Evolutionary conservation across 768 basidiomycete genomes (phyloP), one percentile per base, ranked within the genome.

Genomic region (Tubosaeta sp.): DNA sequence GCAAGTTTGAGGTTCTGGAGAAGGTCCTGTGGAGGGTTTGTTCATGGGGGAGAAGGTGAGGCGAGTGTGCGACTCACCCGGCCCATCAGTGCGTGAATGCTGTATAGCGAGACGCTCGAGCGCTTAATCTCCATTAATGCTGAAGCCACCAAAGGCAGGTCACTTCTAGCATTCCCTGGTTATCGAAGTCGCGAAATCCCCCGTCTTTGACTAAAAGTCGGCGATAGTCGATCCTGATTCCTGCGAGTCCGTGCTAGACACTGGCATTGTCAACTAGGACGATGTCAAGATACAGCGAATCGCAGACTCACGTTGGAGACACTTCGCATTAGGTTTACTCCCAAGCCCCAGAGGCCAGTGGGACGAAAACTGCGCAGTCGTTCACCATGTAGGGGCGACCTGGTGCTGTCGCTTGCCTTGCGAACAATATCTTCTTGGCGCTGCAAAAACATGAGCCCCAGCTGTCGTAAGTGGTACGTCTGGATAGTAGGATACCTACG

Each of bases 201-300:
- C n/a, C n/a, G n/a, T n/a, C n/a, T n/a, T n/a, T n/a, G n/a, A n/a
- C n/a, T n/a, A n/a, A n/a, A n/a, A n/a, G n/a, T 53, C 4, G 52
- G 51, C 7, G 57, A 51, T 7, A 63, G 57, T 79, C 80, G 48
- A 87, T 74, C 60, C 80, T 86, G 69, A 95, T 92, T n/a, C n/a
- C n/a, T n/a, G n/a, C n/a, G n/a, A n/a, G 53, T 82, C 76, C 32
- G 98, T 78, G n/a, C 78, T 79, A 32, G 98, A 65, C 81, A 97
- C 80, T 90, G 94, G 73, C 78, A 80, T 1, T 79, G 78, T 21
- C n/a, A n/a, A 84, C 90, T 94, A 62, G 9, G 50, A 53, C 44
- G 24, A 49, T 44, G 48, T 45, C 46, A 59, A 40, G 27, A 31
- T 3, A 24, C 21, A 34, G 29, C n/a, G 19, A 41, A 18, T 40